Base-by-base conservation (phyloP, 2,329 filamentous ascomycete genomes). In the Ciborinia camelliae region DNA sequence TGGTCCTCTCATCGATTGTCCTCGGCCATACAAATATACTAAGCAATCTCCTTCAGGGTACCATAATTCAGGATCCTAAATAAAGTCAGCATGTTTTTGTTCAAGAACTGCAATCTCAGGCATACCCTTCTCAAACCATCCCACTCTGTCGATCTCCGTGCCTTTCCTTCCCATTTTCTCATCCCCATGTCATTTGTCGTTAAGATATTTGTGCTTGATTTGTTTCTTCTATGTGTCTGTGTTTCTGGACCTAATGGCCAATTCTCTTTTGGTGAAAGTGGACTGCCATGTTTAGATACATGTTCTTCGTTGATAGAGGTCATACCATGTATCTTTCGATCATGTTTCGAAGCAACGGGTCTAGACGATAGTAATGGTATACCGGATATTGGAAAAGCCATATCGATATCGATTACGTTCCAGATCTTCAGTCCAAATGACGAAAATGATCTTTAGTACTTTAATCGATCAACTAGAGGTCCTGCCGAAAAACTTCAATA, bases 31-130 rank as follows among this genome's bases (percentile, higher is more conserved):
- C 0, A 93, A 79, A 75, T 92, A 82, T 1, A 93, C 81, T 20
- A 86, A 80, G 71, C 90, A 92, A 72, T 92, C 86, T 18, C 87
- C 90, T 68, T 86, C 77, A 14, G 82, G 79, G 66, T 82, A 81
- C 87, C 87, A 93, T 3, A 94, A 79, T 69, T 92, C 90, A 2
- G 84, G 79, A 70, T 93, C 90, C 90, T 92, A 66, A 23, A 52
- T 14, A n/a, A 51, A 61, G 68, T 66, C 39, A 63, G 53, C 28
- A 23, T 50, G 43, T 53, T 52, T 32, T 30, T 51, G 15, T 37
- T 28, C 32, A 43, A 10, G 32, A 37, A 18, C n/a, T 54, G 48
- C 62, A 26, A 20, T 48, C 41, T 15, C 20, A n/a, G 8, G 72
- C 76, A 69, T 74, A 81, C 81, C 65, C 75, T 78, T 68, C 78